A percentile compares a stretch with the other conserved stretches of the same genome.
Evolutionary conservation across 2,329 filamentous ascomycete species (phyloP).

Genomic region (Alternaria hordeiaustralica): DNA sequence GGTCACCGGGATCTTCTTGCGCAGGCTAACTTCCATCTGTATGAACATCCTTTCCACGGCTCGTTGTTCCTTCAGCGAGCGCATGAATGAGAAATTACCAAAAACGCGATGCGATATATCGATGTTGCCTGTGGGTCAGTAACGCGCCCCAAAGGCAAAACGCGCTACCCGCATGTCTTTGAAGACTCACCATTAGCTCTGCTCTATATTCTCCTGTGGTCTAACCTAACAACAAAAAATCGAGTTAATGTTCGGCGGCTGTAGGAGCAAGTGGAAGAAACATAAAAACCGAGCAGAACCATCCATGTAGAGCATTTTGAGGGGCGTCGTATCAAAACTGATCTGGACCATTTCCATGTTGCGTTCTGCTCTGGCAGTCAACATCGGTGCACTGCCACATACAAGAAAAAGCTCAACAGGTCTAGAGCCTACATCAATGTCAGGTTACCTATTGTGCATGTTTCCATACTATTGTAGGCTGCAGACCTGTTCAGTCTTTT

Average conservation of each 20-base stretch:
- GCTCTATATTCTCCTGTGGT: neutral
- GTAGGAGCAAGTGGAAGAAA: neutral
- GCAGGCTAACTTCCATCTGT: neutral
- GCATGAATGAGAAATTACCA: neutral
- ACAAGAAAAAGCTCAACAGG: no score
- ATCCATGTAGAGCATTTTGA: neutral
- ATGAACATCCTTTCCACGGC: fast-evolving
- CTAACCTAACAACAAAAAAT: no score
- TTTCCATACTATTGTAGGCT: no score
- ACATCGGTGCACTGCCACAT: no score
- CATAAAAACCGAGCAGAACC: neutral
- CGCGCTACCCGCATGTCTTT: neutral
- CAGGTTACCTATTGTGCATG: no score
- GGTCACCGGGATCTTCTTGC: neutral
- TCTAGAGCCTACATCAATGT: no score
- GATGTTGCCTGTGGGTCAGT: neutral
- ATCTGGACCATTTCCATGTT: neutral
- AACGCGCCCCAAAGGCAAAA: neutral
- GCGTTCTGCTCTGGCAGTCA: neutral
- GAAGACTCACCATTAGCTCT: neutral
- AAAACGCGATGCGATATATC: neutral
- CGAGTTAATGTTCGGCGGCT: neutral
- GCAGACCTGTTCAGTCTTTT: no score
- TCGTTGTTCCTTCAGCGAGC: neutral
- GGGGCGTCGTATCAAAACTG: neutral